These are phyloP conservation scores for Cyclotella cryptica DNA, from an alignment of 108 stramenopile genomes.

Conservation along the genomic window DNA sequence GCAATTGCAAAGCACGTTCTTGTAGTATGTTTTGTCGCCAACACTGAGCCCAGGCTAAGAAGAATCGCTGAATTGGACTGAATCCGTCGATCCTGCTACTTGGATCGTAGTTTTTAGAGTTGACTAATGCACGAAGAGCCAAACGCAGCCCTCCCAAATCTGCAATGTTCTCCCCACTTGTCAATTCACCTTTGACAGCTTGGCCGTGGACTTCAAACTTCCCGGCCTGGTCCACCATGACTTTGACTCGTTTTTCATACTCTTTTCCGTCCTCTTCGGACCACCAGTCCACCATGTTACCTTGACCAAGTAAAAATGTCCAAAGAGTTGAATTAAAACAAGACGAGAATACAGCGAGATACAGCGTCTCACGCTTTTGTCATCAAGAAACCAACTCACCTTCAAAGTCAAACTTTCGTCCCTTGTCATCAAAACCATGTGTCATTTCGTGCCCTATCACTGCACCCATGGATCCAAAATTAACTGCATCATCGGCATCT, in stretches of 20 bases:
- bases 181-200: slow-evolving; percentile 66
- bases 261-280: slow-evolving; percentile 69
- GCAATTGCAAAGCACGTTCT: slow-evolving; percentile 76
- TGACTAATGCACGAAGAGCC: slow-evolving; percentile 62
- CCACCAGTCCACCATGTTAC: slow-evolving; percentile 91
- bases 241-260: slow-evolving; percentile 72
- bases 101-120: slow-evolving; percentile 48
- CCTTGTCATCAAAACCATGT: slow-evolving; percentile 91
- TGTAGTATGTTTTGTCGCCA: slow-evolving; percentile 82
- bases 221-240: slow-evolving; percentile 82
- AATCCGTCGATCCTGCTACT: slow-evolving; percentile 65
- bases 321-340: neutral
- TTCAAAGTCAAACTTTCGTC: slow-evolving; percentile 76
- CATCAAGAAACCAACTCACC: neutral
- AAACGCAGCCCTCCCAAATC: slow-evolving; percentile 81
- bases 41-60: slow-evolving; percentile 76
- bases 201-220: slow-evolving; percentile 76
- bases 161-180: slow-evolving; percentile 85
- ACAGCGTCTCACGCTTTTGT: neutral
- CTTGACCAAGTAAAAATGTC: slow-evolving; percentile 6
- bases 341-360: neutral
- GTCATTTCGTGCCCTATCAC: slow-evolving; percentile 92
- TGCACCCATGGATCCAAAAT: slow-evolving; percentile 83
- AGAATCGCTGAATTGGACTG: slow-evolving; percentile 76
- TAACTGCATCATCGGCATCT: slow-evolving; percentile 80